A percentile compares a stretch with the other conserved stretches of the same genome.
Conservation (phyloP, 148 eudicot species). For the Talinum fruticosum region DNA sequence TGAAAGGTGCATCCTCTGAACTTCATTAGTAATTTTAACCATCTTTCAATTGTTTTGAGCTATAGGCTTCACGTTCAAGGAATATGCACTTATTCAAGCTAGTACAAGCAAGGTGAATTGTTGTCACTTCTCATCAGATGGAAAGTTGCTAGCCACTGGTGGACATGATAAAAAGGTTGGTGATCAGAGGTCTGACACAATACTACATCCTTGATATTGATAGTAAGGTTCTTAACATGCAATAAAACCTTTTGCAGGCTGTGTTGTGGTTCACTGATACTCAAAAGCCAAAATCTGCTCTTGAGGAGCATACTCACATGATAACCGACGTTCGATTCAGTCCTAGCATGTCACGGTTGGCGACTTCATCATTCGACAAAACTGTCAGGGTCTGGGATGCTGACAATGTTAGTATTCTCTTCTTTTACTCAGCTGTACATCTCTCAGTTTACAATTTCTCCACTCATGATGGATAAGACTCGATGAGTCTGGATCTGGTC, state of each 20-base stretch:
- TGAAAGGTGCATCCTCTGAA: slow-evolving; percentile 7
- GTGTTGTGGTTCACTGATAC: slow-evolving; percentile 67
- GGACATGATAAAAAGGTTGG: slow-evolving; percentile 83
- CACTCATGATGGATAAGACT: not conserved
- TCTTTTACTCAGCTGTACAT: not conserved
- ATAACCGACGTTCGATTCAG: slow-evolving; percentile 84
- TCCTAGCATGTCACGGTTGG: slow-evolving; percentile 61
- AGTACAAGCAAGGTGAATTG: slow-evolving; percentile 58
- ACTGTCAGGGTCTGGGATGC: slow-evolving; percentile 89
- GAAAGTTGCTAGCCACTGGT: slow-evolving; percentile 83
- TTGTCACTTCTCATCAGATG: slow-evolving; percentile 81
- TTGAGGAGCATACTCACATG: slow-evolving; percentile 72
- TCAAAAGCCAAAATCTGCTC: slow-evolving; percentile 48
- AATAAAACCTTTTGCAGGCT: slow-evolving; percentile 45
- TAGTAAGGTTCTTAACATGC: not conserved
- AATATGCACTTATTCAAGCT: slow-evolving; percentile 39
- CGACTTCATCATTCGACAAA: slow-evolving; percentile 79
- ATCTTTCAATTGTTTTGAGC: not conserved
- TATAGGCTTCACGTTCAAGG: slow-evolving; percentile 43
- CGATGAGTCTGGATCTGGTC: not conserved
- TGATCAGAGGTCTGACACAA: not conserved
- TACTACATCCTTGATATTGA: not conserved
- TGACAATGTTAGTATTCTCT: slow-evolving; percentile 56
- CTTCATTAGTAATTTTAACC: not conserved
- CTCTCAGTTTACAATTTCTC: no score